Evolutionary conservation across 352 stramenopile species (phyloP), one percentile per base, ranked within the genome.

Genomic region (Globisporangium nagaii): DNA sequence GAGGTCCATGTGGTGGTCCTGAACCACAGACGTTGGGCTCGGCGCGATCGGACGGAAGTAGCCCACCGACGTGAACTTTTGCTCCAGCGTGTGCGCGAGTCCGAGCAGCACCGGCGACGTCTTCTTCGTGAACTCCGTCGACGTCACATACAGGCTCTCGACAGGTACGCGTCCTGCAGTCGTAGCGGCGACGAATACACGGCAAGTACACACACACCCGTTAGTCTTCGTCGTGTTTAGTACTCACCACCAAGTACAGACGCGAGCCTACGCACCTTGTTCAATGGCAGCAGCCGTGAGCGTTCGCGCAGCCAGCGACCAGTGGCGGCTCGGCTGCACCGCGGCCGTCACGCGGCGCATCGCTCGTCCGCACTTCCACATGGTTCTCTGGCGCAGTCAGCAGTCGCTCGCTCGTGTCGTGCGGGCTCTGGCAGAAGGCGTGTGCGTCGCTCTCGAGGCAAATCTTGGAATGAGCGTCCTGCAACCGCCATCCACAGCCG

Each of bases 21-120:
- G 48, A 17, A 69, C 58, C 10, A 54, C 53, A 1, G 63, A 71
- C 19, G 60, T 44, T 3, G 30, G 10, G 17, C 65, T 58, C 11
- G 82, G 82, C 48, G 79, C 70, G 32, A 92, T 87, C 13, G 82
- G 82, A 15, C 82, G 82, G 58, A 92, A 92, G 65, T 89, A 92
- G 22, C 82, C 82, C 15, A 92, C 79, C 6, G 60, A 74, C 19
- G 59, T 40, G 59, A 83, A 90, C 50, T 90, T 89, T 43, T 88
- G 78, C 65, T 89, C 81, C 31, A 92, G 56, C 31, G 73, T 84
- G 53, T 86, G 62, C 40, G 79, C 68, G 22, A 92, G 58, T 0
- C 82, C 82, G 9, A 92, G 63, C 27, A 92, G 63, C 56, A 92
- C 70, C 2, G 80, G 82, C 40, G 82, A 83, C 24, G 71, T 90